Base-by-base conservation (phyloP, 257 asterid genomes). In the Penstemon newberryi region DNA sequence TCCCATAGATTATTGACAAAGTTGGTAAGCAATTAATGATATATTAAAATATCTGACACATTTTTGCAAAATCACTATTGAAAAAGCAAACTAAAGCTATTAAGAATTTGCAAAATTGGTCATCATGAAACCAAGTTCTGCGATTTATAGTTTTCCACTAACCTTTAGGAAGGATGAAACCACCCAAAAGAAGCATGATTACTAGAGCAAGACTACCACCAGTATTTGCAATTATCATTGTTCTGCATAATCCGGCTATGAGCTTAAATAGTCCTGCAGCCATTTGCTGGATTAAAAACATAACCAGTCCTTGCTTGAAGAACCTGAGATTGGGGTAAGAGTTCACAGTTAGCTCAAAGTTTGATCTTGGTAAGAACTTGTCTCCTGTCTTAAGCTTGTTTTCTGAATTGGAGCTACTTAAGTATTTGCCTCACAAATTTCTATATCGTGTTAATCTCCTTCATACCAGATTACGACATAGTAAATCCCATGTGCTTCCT, bases 131-230 rank as follows among this genome's bases (percentile, higher is more conserved):
- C 13, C 5, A 41, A 50, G 40, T 11, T 47, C 18, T 0, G 9
- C 3, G 42, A 44, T 0, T 7, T 10, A 38, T 33, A 13, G 66
- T 58, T 9, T 58, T 33, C 8, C 1, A 6, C 80, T 68, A n/a
- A 85, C 92, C 77, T 85, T 49, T 81, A 10, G 85, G 86, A 57
- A 86, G 86, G 71, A 84, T 79, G 70, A 86, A 86, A 55, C 93
- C 93, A 12, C 93, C 90, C 72, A 82, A 52, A 39, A 86, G 82
- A 61, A 84, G 82, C 40, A 82, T 75, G 44, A 80, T 75, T 9
- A 84, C 67, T 5, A 86, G 85, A 6, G 76, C 60, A 12, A 84
- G 79, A 45, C 86, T 77, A 36, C 93, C 93, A 13, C 86, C 90
- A 1, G 86, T 84, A 65, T 81, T 81, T 1, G 89, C 88, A 4